These are phyloP conservation scores for Colletotrichum sp. DNA, from an alignment of 2,329 filamentous ascomycete genomes.

Conservation along the genomic window DNA sequence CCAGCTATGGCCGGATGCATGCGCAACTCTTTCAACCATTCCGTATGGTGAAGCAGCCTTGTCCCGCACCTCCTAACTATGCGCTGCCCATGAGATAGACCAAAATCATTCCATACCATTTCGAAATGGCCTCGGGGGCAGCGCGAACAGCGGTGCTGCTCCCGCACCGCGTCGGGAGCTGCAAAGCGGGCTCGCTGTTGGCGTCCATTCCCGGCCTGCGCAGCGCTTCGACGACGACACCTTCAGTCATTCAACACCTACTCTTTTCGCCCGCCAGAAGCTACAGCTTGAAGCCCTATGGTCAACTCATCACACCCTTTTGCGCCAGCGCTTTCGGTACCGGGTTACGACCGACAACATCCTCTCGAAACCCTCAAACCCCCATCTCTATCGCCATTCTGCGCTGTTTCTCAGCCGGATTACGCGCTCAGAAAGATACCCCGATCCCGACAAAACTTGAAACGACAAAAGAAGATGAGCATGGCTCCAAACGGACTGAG, in stretches of 20 bases:
- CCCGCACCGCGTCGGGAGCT: constrained; percentile 46
- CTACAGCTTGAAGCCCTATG: background rate
- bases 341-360: background rate
- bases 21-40: background rate
- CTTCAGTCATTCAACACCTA: constrained; percentile 4
- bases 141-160: constrained; percentile 52
- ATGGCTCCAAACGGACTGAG: constrained; percentile 34
- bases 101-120: background rate
- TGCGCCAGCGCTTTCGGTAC: background rate
- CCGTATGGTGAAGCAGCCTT: constrained; percentile 14
- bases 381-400: constrained; percentile 5
- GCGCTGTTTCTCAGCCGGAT: constrained; percentile 34
- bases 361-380: background rate
- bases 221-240: constrained; percentile 2
- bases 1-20: background rate
- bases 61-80: constrained; percentile 10
- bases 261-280: constrained; percentile 1
- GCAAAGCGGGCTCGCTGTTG: constrained; percentile 16
- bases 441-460: background rate
- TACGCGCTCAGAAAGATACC: constrained; percentile 25
- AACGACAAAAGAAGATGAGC: background rate
- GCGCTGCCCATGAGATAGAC: constrained; percentile 18
- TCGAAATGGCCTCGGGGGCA: constrained; percentile 40
- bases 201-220: constrained; percentile 20
- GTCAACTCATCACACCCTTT: background rate